Conservation (phyloP, 2,329 filamentous ascomycete species). For the Drechslerella stenobrocha region DNA sequence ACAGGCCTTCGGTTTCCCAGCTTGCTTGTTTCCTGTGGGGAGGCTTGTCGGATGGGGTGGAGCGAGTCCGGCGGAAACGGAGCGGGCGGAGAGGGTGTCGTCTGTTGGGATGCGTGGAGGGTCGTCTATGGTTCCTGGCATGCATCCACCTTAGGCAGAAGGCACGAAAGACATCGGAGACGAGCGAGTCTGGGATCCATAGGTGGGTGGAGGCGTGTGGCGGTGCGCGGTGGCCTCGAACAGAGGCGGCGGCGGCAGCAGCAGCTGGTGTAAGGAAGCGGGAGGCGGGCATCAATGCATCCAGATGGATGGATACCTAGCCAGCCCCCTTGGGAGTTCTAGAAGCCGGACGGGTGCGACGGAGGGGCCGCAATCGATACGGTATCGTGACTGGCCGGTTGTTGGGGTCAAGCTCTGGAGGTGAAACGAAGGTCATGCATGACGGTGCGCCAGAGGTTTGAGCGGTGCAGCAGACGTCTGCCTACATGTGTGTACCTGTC, state of each 20-base stretch:
- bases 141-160: conserved; percentile 10
- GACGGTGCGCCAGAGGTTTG: too few species aligned
- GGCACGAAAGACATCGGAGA: conserved; percentile 21
- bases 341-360: too few species aligned
- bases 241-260: too few species aligned
- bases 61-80: background rate
- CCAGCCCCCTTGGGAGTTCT: conserved; percentile 3
- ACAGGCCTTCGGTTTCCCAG: background rate
- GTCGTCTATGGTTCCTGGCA: background rate
- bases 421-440: too few species aligned
- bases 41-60: background rate
- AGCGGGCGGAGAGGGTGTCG: background rate
- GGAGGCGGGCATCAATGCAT: conserved; percentile 28
- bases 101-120: background rate
- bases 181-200: conserved; percentile 27
- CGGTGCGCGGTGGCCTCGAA: conserved; percentile 14
- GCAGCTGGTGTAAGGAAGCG: conserved; percentile 22
- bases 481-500: too few species aligned
- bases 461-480: too few species aligned
- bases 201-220: conserved; percentile 14
- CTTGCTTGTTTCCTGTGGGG: background rate
- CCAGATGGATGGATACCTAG: too few species aligned
- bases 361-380: too few species aligned
- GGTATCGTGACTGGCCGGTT: too few species aligned
- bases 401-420: too few species aligned